Conservation (phyloP, 2,329 filamentous ascomycete genomes). For the Xylaria sp. region DNA sequence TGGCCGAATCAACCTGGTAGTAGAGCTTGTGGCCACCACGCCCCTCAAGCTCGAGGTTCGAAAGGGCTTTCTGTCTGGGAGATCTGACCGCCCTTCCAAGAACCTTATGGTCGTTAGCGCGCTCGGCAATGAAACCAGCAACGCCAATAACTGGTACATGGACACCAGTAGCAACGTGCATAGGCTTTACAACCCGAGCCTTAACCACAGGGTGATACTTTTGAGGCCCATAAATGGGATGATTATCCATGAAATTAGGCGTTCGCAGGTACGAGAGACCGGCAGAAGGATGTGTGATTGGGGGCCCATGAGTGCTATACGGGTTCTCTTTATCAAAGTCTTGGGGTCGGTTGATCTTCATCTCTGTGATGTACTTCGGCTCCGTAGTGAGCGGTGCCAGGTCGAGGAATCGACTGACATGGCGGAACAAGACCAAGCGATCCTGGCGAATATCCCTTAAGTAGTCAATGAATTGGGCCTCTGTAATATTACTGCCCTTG, state of each 20-base stretch:
- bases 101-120: slow-evolving; percentile 1
- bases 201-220: slow-evolving; percentile 53
- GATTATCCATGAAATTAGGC: slow-evolving; percentile 60
- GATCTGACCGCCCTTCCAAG: neutral
- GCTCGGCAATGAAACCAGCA: slow-evolving; percentile 58
- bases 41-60: slow-evolving; percentile 52
- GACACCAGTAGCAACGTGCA: slow-evolving; percentile 33
- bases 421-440: slow-evolving; percentile 55
- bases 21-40: slow-evolving; percentile 62
- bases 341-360: slow-evolving; percentile 30
- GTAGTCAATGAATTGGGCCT: slow-evolving; percentile 58
- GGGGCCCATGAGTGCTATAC: slow-evolving; percentile 61
- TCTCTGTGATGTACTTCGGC: slow-evolving; percentile 37
- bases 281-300: slow-evolving; percentile 65
- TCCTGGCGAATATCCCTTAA: slow-evolving; percentile 60
- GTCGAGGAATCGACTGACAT: slow-evolving; percentile 67
- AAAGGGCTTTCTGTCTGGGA: slow-evolving; percentile 20
- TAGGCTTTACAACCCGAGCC: slow-evolving; percentile 58
- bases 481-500: slow-evolving; percentile 50
- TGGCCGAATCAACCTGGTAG: slow-evolving; percentile 56
- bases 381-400: slow-evolving; percentile 56
- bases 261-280: slow-evolving; percentile 68
- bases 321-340: slow-evolving; percentile 43
- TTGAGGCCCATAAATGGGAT: slow-evolving; percentile 66
- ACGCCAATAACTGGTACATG: slow-evolving; percentile 55